phyloP scores from a whole-genome alignment of 331 rosid species.

The Pyracantha coccinea region DNA sequence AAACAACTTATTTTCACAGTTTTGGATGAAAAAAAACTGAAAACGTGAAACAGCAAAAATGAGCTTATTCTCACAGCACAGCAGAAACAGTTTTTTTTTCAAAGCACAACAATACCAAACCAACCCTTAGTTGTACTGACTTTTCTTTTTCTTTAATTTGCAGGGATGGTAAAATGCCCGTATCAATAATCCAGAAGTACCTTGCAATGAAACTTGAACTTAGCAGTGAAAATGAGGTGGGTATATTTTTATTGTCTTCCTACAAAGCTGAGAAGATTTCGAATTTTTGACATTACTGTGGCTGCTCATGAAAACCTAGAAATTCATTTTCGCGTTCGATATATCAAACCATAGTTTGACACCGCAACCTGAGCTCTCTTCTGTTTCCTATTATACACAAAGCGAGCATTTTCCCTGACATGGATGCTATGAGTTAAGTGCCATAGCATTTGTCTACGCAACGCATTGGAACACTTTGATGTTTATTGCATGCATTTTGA shows the following conservation, averaged over 20 bases:
- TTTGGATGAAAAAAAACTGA: too few relatives aligned
- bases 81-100: too few relatives aligned
- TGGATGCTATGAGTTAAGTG: not conserved
- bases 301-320: not conserved
- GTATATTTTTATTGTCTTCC: slow-evolving; percentile 17
- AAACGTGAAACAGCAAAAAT: too few relatives aligned
- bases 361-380: not conserved
- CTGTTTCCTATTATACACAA: not conserved
- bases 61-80: too few relatives aligned
- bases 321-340: not conserved
- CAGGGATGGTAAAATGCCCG: slow-evolving; percentile 88
- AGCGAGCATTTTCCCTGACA: not conserved
- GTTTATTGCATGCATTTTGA: not conserved
- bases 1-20: too few relatives aligned
- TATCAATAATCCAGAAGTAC: slow-evolving; percentile 81
- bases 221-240: slow-evolving; percentile 75
- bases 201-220: slow-evolving; percentile 83
- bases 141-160: slow-evolving; percentile 2
- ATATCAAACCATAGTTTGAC: not conserved
- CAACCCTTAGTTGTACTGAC: not conserved
- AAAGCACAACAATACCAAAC: too few relatives aligned
- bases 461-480: not conserved
- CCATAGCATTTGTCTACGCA: not conserved
- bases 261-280: not conserved
- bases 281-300: not conserved